Base-by-base conservation (phyloP, 139 green algal genomes). In the Gonium pectorale region DNA sequence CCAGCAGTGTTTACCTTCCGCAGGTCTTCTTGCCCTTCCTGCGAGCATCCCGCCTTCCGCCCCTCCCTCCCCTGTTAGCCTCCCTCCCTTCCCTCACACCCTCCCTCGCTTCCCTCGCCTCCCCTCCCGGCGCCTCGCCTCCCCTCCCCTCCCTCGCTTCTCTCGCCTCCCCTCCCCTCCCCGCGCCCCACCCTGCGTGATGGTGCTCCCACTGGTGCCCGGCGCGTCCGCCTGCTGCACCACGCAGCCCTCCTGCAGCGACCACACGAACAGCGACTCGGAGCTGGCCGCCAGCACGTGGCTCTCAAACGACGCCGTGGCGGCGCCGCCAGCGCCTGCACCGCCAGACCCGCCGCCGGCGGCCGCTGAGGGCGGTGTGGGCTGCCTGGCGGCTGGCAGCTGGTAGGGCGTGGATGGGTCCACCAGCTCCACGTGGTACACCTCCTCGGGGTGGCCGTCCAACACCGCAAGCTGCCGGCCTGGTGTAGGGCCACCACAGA, bases 251-350 rank as follows among this genome's bases (percentile, higher is more conserved):
- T 54, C 46, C 37, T 72, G 35, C 17, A 93, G n/a, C 37, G 90
- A 87, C 90, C 90, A 93, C 40, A 92, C 33, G 52, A 89, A 91
- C 54, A 93, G 51, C 0, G 83, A 89, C 75, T 93, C 86, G 31
- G 56, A 56, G 83, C 86, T 91, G 2, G 82, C 88, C 13, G 64
- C 72, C 56, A 93, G 52, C 49, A 93, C 37, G 74, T 90, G 86
- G 22, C 60, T 71, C n/a, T 80, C 85, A n/a, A 80, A 73, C 26
- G 59, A n/a, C 13, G 46, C n/a, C n/a, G 79, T 37, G 72, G 70
- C 59, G 29, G n/a, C 56, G 56, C 15, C 56, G 56, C 21, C 56
- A 33, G 17, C 56, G 19, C 22, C 69, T 26, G 31, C 33, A n/a
- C 46, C 70, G 46, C 46, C 70, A 11, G 31, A 29, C 19, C 31